Conservation (phyloP, 345 rosid species). For the Ailanthus altissimus region DNA sequence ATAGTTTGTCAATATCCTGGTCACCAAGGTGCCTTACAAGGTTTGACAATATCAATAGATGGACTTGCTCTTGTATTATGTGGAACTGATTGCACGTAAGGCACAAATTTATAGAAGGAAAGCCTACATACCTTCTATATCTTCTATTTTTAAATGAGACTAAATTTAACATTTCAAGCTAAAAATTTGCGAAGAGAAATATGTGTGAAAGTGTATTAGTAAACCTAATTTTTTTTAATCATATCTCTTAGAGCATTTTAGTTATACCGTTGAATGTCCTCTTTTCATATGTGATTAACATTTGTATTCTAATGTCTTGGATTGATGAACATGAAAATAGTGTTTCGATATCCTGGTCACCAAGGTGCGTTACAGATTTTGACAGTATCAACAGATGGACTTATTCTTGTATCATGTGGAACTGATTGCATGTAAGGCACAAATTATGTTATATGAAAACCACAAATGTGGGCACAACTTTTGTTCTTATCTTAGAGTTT, state of each 20-base stretch:
- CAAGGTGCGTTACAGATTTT: constrained; percentile 90
- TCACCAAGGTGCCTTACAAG: constrained; percentile 90
- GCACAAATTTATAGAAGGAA: background rate
- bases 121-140: background rate
- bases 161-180: background rate
- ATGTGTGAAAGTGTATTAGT: background rate
- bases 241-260: background rate
- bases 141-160: background rate
- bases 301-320: background rate
- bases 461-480: constrained; percentile 19
- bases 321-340: constrained; percentile 63
- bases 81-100: constrained; percentile 93
- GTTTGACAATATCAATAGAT: constrained; percentile 87
- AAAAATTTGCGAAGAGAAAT: background rate
- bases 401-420: constrained; percentile 79
- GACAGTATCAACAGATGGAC: constrained; percentile 87
- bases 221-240: background rate
- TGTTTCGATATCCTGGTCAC: constrained; percentile 91
- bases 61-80: constrained; percentile 79
- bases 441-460: background rate
- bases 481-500: background rate
- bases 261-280: background rate
- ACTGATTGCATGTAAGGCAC: constrained; percentile 79
- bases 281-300: constrained; percentile 4
- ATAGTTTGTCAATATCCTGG: constrained; percentile 92